These are phyloP conservation scores for Torulaspora gathmanii DNA, from an alignment of 805 yeast species.

Conservation along the genomic window DNA sequence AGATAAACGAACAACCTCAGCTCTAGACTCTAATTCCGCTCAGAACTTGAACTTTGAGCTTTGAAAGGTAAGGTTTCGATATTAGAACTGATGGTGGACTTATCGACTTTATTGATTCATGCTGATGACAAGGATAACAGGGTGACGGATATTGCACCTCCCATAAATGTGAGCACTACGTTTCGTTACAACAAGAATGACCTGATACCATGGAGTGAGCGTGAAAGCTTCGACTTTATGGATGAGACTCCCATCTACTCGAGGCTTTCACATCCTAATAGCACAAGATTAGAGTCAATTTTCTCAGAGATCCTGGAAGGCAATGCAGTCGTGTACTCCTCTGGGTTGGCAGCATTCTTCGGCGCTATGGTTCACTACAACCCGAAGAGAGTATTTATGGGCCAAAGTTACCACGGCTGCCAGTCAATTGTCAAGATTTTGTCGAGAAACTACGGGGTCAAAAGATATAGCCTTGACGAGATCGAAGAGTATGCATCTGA, in stretches of 20 bases:
- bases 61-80: not conserved
- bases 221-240: conserved; percentile 32
- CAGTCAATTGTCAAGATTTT: conserved; percentile 64
- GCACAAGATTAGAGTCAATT: conserved; percentile 60
- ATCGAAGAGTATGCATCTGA: conserved; percentile 43
- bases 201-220: conserved; percentile 44
- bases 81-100: conserved; percentile 28
- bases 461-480: conserved; percentile 47
- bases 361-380: conserved; percentile 66
- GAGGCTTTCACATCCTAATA: conserved; percentile 68
- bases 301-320: conserved; percentile 57
- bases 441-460: conserved; percentile 54
- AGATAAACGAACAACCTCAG: not conserved
- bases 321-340: conserved; percentile 63
- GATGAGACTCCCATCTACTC: conserved; percentile 55
- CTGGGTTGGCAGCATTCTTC: conserved; percentile 77
- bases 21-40: too few relatives aligned
- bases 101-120: conserved; percentile 60
- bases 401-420: conserved; percentile 82
- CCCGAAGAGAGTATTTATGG: conserved; percentile 72
- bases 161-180: conserved; percentile 79
- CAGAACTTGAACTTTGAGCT: too few relatives aligned
- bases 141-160: conserved; percentile 66
- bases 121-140: conserved; percentile 58
- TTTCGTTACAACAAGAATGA: conserved; percentile 58